Percentiles rank a stretch among this genome's conserved stretches.
These are phyloP conservation scores for Fraxinus platypoda DNA, from an alignment of 305 asterid species.

Conservation along the genomic window DNA sequence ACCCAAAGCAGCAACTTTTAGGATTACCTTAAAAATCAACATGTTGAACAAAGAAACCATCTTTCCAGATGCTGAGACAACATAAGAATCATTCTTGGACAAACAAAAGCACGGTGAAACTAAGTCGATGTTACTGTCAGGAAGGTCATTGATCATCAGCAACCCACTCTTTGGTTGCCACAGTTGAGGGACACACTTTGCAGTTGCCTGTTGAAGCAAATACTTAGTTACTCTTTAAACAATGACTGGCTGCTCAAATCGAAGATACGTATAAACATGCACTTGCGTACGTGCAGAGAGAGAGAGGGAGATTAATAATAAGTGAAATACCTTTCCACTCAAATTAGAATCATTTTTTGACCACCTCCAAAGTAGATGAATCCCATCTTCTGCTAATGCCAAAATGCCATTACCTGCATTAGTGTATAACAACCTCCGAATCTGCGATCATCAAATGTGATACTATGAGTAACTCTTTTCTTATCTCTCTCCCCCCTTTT, in stretches of 20 bases:
- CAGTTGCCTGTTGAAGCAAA: conserved; percentile 45
- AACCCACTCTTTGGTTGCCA: conserved; percentile 51
- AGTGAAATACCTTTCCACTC: conserved; percentile 40
- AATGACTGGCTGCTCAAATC: background rate
- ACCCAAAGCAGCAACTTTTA: background rate
- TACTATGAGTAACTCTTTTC: background rate
- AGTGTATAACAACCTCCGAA: conserved; percentile 67
- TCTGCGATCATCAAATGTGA: conserved; percentile 43
- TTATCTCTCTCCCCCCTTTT: background rate
- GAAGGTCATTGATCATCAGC: conserved; percentile 46
- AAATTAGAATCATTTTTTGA: conserved; percentile 25
- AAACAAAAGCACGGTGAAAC: conserved; percentile 50
- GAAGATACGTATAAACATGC: background rate
- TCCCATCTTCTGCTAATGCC: conserved; percentile 65
- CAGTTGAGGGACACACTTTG: conserved; percentile 46
- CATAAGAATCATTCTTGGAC: conserved; percentile 64
- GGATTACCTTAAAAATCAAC: conserved; percentile 49
- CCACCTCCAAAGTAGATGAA: conserved; percentile 75
- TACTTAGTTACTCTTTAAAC: conserved; percentile 6
- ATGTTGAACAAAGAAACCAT: conserved; percentile 48
- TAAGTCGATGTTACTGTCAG: conserved; percentile 20
- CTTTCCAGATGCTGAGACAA: conserved; percentile 60
- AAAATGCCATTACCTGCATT: conserved; percentile 61
- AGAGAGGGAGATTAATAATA: background rate
- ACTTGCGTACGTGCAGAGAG: background rate